Base-by-base conservation (phyloP, 2,329 filamentous ascomycete species). In the Xylariales sp. region DNA sequence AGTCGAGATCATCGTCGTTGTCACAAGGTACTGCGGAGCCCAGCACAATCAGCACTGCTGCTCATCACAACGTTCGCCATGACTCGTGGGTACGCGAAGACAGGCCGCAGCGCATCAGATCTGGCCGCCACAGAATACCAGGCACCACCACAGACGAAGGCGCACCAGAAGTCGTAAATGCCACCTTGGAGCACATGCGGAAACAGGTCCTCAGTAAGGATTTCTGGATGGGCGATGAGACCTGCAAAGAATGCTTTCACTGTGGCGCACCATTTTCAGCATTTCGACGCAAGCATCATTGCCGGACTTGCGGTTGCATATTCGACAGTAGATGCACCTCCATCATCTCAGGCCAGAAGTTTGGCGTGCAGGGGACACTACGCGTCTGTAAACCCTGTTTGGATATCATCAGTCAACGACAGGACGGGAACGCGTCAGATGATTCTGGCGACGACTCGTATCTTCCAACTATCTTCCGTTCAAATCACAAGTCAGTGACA, bases 211-310 rank as follows among this genome's bases (percentile, higher is more conserved):
- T 97, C 33, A 95, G 87, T 60, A 93, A 90, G 56, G 90, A 97
- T 52, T 97, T 95, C 54, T 97, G 91, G 93, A 98, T 98, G 93
- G 87, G 89, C 45, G 93, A 98, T 59, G 93, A 97, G 57, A 96
- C 94, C 48, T 94, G 91, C 45, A 97, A 95, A 59, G 91, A 96
- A 54, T 98, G 93, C 57, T 98, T 96, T 59, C 79, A 88, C 32
- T 98, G 93, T 55, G 88, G 88, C 32, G 85, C 88, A 44, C 78
- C 86, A 2, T 98, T 98, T 57, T 89, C 88, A 0, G 93, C 91
- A 1, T 97, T 97, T 59, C 80, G 93, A 45, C 81, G 93, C 50
- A 98, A 98, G 59, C 93, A 98, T 61, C 93, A 98, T 63, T 98
- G 93, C 61, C 82, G 94, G 46, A 86, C 82, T 1, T 98, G 93